These are phyloP conservation scores for Boletus eberwhitei DNA, from an alignment of 768 basidiomycete species.

Conservation along the genomic window DNA sequence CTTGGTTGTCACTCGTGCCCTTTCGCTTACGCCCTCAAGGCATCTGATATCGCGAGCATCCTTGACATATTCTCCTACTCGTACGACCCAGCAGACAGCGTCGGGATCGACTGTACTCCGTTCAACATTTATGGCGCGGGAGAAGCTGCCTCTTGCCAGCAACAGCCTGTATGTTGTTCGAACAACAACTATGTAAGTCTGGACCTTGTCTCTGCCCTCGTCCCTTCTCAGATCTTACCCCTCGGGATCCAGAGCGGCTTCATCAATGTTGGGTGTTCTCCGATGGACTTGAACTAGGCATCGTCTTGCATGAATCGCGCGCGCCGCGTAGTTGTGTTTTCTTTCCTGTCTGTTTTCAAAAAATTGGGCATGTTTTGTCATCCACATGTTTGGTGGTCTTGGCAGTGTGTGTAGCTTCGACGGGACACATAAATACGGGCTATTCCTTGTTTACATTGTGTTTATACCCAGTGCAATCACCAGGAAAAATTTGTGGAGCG, in stretches of 20 bases:
- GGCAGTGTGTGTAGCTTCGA: not conserved
- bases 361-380: not conserved
- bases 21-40: constrained; percentile 5
- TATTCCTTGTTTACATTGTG: too few relatives aligned
- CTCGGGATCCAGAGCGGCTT: constrained; percentile 10
- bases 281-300: constrained; percentile 21
- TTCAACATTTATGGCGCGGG: constrained; percentile 20
- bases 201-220: not conserved
- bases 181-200: constrained; percentile 19
- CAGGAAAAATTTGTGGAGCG: too few relatives aligned
- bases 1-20: not conserved
- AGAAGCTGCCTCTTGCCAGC: constrained; percentile 15
- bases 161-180: constrained; percentile 28
- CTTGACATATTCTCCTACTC: constrained; percentile 4
- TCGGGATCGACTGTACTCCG: constrained; percentile 26
- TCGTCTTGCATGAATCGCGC: not conserved
- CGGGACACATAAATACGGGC: too few relatives aligned
- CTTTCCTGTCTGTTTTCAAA: constrained; percentile 4
- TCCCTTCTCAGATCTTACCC: not conserved
- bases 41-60: constrained; percentile 2
- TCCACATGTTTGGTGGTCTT: not conserved
- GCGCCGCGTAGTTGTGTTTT: not conserved
- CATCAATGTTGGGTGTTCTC: constrained; percentile 26
- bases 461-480: too few relatives aligned
- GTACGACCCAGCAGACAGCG: constrained; percentile 17